Evolutionary conservation across 495 filamentous ascomycete species (phyloP).

Genomic region (Corynascus novoguineensis): DNA sequence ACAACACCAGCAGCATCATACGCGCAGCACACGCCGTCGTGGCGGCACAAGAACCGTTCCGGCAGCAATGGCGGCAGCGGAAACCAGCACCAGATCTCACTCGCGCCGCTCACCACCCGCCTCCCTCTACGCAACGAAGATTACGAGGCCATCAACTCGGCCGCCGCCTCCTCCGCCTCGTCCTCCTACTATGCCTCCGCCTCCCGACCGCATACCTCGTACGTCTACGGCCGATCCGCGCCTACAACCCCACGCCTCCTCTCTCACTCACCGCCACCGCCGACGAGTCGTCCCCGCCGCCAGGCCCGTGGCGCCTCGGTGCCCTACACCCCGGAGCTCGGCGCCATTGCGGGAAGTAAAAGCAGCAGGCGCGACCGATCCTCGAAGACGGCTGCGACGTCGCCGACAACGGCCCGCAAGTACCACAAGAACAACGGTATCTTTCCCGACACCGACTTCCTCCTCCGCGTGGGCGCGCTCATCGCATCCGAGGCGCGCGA

Average conservation of each 20-base stretch:
- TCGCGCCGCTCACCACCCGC: constrained; percentile 61
- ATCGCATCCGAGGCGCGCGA: constrained; percentile 67
- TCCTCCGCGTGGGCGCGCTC: constrained; percentile 64
- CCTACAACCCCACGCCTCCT: constrained; percentile 55
- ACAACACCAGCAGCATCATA: constrained; percentile 37
- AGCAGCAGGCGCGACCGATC: constrained; percentile 25
- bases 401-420: neutral
- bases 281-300: constrained; percentile 40
- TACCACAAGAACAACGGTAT: neutral
- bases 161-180: too few species aligned
- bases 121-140: constrained; percentile 56
- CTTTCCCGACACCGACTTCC: constrained; percentile 58
- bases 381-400: too few species aligned
- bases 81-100: constrained; percentile 50
- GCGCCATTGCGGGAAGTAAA: constrained; percentile 38
- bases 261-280: constrained; percentile 39
- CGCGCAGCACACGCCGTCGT: neutral
- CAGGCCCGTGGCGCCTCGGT: constrained; percentile 26
- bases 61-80: too few species aligned
- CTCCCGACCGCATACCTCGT: constrained; percentile 29
- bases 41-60: constrained; percentile 7
- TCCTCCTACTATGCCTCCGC: too few species aligned
- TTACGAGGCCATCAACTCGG: constrained; percentile 28
- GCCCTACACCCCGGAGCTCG: neutral
- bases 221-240: constrained; percentile 50